Evolutionary conservation across 176 grass and related monocot species (phyloP), one percentile per base, ranked within the genome.

Genomic region (Bonia amplexicaulis): DNA sequence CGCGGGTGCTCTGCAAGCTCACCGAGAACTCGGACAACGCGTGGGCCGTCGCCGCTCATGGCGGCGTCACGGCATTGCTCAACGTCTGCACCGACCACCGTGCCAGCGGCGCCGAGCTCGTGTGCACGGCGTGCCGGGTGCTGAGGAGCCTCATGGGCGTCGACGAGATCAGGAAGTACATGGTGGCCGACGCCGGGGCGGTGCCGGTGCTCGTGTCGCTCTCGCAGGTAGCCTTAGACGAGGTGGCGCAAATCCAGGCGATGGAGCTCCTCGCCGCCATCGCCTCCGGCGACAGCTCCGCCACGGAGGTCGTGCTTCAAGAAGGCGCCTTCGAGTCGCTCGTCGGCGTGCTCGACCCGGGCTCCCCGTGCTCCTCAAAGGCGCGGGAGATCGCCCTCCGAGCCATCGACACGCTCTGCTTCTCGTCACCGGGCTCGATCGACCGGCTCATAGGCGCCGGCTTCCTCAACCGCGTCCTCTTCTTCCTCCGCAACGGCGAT

Each of bases 1-100:
- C 88, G 11, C 68, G 84, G 59, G 86, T 93, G 81, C 90, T 99
- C 25, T 86, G 88, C 69, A 91, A 41, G 78, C 80, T 99, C 78
- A 99, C 97, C 0, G 91, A 94, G 80, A 96, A 99, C 86, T 87
- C 93, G 10, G 90, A 94, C 57, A 99, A 99, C 80, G 93, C 90
- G 22, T 99, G 93, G 92, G 92, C 97, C 12, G 92, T 99, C 29
- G 89, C 91, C 15, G 97, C 97, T 33, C 96, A 99, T 37, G 93
- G 93, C 19, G 97, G 97, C 66, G 91, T 99, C 55, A 76, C 86
- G 16, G 76, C 87, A 6, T 61, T 99, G 48, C 90, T 99, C 58
- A 89, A 83, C 66, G 84, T 83, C 27, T 99, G 90, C 71, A 11
- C 80, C 22, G 88, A 92, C 80, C 20, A 51, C 73, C 33, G 44